phyloP scores from a whole-genome alignment of 2,329 filamentous ascomycete genomes.

The Aschersonia sp. region DNA sequence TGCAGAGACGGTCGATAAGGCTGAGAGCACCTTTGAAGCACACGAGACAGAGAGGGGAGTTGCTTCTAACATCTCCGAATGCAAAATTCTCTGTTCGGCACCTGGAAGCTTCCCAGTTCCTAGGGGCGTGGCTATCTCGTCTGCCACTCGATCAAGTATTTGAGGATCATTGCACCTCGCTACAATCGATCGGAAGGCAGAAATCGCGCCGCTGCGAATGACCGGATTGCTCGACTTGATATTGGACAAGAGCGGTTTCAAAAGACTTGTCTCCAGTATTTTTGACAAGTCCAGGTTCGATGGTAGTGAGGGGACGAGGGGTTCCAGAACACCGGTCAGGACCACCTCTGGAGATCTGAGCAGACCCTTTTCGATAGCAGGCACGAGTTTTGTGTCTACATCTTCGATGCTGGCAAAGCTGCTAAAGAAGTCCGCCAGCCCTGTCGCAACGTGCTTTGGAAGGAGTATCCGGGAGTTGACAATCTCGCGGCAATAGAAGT shows the following conservation, averaged over 20 bases:
- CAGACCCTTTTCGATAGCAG: slow-evolving; percentile 75
- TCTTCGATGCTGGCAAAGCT: slow-evolving; percentile 62
- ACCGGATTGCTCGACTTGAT: slow-evolving; percentile 74
- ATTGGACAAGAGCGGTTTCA: slow-evolving; percentile 81
- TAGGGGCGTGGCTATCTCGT: slow-evolving; percentile 66
- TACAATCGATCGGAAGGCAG: slow-evolving; percentile 59
- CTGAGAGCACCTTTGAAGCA: slow-evolving; percentile 50
- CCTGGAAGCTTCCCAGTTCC: slow-evolving; percentile 73
- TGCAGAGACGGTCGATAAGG: slow-evolving; percentile 51
- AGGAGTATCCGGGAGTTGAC: slow-evolving; percentile 62
- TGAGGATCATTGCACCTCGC: slow-evolving; percentile 40
- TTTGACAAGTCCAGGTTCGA: slow-evolving; percentile 61
- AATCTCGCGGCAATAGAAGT: slow-evolving; percentile 76
- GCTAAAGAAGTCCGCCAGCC: slow-evolving; percentile 69
- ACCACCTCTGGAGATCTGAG: slow-evolving; percentile 83
- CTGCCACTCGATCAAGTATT: slow-evolving; percentile 50
- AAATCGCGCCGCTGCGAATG: slow-evolving; percentile 62
- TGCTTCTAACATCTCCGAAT: slow-evolving; percentile 65
- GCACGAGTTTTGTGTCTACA: slow-evolving; percentile 59
- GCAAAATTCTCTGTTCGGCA: slow-evolving; percentile 68
- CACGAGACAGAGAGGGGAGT: slow-evolving; percentile 45
- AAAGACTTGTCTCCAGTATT: slow-evolving; percentile 52
- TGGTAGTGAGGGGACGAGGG: slow-evolving; percentile 58
- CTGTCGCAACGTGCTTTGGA: slow-evolving; percentile 55
- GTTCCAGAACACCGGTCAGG: slow-evolving; percentile 61